Conservation (phyloP, 176 grass and related monocot species). For the Calamus simplicifolius region DNA sequence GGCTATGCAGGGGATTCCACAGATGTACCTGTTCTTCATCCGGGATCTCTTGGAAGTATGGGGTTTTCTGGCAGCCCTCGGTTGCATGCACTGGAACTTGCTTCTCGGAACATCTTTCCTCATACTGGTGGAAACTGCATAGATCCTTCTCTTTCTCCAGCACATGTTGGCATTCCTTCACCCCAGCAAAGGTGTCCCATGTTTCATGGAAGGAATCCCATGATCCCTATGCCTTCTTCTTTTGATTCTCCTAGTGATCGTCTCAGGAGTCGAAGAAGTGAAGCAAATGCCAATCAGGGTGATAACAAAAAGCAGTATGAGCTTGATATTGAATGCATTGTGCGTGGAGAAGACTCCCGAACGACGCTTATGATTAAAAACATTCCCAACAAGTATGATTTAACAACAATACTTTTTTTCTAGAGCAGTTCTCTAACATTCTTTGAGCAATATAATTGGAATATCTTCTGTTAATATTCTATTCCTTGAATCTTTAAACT, state of each 20-base stretch:
- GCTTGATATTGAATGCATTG: conserved; percentile 66
- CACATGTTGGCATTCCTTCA: conserved; percentile 41
- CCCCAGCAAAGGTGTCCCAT: conserved; percentile 37
- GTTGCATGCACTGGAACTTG: conserved; percentile 33
- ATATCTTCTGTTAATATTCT: too few relatives aligned
- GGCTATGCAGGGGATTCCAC: conserved; percentile 26
- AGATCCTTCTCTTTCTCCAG: conserved; percentile 34
- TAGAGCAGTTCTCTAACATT: too few relatives aligned
- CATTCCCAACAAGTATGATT: conserved; percentile 82
- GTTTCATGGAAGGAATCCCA: conserved; percentile 31
- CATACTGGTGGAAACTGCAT: conserved; percentile 37
- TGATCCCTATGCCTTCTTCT: conserved; percentile 40
- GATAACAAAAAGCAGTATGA: conserved; percentile 86
- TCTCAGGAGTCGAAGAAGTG: conserved; percentile 61
- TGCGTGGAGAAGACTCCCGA: conserved; percentile 63
- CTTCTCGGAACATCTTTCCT: conserved; percentile 29
- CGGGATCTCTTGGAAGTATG: conserved; percentile 43
- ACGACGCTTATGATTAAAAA: conserved; percentile 98
- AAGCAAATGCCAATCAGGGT: conserved; percentile 41
- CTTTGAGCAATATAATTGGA: too few relatives aligned
- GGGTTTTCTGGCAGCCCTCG: conserved; percentile 45
- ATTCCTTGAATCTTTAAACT: not conserved
- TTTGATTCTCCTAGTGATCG: conserved; percentile 59
- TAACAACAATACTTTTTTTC: too few relatives aligned
- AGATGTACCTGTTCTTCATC: conserved; percentile 30